phyloP scores from a whole-genome alignment of 257 asterid genomes.

The Oldenlandia corymbosa region DNA sequence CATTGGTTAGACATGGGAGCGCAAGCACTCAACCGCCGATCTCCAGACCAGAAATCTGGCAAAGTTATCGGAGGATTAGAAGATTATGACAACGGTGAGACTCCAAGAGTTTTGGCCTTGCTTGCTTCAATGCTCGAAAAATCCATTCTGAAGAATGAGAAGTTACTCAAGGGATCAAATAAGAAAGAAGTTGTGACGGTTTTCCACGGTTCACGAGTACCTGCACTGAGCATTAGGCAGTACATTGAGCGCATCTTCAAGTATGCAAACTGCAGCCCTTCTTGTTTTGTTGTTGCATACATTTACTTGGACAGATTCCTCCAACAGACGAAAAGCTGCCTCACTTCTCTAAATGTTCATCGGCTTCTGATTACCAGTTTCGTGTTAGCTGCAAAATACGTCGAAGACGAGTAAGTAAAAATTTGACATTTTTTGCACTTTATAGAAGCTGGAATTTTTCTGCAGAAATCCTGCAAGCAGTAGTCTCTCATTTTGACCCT shows the following conservation, averaged over 20 bases:
- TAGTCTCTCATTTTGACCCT: no score
- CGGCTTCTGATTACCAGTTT: constrained; percentile 36
- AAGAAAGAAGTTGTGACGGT: constrained; percentile 16
- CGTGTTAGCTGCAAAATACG: constrained; percentile 34
- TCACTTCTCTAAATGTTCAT: constrained; percentile 36
- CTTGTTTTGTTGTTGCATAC: constrained; percentile 42
- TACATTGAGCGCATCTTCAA: constrained; percentile 38
- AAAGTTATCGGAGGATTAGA: constrained; percentile 17
- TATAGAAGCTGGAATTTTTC: no score
- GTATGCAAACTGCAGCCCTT: constrained; percentile 36
- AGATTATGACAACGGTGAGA: constrained; percentile 18
- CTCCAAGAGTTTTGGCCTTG: constrained; percentile 25
- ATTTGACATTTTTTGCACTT: no score
- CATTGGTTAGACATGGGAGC: constrained; percentile 20
- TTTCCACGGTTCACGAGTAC: constrained; percentile 36
- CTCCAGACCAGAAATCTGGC: constrained; percentile 9
- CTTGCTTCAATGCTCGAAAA: constrained; percentile 31
- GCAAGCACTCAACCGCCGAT: constrained; percentile 19
- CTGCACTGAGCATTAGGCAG: constrained; percentile 31
- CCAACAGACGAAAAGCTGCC: constrained; percentile 14
- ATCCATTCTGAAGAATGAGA: constrained; percentile 30
- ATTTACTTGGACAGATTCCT: constrained; percentile 36
- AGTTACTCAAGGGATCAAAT: constrained; percentile 18
- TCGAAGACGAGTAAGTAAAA: constrained; percentile 44
- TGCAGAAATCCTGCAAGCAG: no score